Conservation (phyloP, 2,329 filamentous ascomycete species). For the Graphiopsis chlorocephala region DNA sequence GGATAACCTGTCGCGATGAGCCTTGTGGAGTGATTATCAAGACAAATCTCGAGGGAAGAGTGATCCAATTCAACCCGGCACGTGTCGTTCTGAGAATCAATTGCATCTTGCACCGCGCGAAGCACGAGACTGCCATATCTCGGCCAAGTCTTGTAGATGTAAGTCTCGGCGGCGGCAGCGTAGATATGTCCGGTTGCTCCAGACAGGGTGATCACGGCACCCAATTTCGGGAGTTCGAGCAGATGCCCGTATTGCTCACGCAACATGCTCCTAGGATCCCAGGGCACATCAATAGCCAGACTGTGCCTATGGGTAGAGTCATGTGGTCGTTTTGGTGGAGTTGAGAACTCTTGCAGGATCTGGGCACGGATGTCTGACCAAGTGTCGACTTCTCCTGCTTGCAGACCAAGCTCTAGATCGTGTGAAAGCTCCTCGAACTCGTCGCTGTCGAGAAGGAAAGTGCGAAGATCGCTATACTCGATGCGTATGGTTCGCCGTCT, state of each 20-base stretch:
- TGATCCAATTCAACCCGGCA: neutral
- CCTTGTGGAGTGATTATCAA: too few relatives aligned
- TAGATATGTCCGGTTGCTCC: neutral
- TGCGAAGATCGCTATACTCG: neutral
- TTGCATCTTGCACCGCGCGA: neutral
- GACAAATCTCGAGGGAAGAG: neutral
- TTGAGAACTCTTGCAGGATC: neutral
- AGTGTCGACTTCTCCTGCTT: neutral
- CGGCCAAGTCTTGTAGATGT: neutral
- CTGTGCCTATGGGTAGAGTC: neutral
- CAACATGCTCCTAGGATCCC: neutral
- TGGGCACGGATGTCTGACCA: neutral
- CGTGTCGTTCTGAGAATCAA: neutral
- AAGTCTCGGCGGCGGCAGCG: neutral
- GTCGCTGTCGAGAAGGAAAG: neutral
- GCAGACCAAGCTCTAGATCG: neutral
- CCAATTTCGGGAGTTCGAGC: neutral
- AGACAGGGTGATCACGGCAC: neutral
- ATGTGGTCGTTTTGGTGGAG: neutral
- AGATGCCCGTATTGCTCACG: neutral
- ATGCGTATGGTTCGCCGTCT: neutral
- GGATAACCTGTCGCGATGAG: neutral
- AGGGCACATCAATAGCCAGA: neutral
- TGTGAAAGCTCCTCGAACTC: neutral
- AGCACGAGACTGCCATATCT: neutral